Percentiles rank a stretch among this genome's conserved stretches.
These are phyloP conservation scores for Aspergillus fructus DNA, from an alignment of 2,329 filamentous ascomycete genomes.

Conservation along the genomic window DNA sequence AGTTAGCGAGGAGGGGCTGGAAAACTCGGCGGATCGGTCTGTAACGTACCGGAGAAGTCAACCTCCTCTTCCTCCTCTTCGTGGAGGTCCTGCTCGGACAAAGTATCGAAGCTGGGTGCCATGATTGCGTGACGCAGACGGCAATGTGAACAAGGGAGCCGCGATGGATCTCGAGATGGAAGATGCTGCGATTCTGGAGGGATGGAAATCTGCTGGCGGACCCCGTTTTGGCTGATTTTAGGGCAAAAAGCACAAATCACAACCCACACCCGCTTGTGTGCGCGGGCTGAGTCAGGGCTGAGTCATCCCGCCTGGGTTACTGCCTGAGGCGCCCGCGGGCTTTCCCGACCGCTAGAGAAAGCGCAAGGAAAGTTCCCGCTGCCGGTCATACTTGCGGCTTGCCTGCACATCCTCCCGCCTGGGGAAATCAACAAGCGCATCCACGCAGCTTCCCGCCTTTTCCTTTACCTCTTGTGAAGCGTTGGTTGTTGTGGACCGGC, in stretches of 20 bases:
- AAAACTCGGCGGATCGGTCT: conserved; percentile 12
- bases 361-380: background rate
- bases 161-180: conserved; percentile 20
- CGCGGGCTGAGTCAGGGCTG: conserved; percentile 28
- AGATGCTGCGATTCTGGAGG: conserved; percentile 25
- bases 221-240: conserved; percentile 27
- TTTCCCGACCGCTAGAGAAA: background rate
- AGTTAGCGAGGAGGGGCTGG: conserved; percentile 29
- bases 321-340: background rate
- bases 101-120: conserved; percentile 89
- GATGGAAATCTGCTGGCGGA: conserved; percentile 32
- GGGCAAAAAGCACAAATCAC: conserved; percentile 36
- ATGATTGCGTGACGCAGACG: conserved; percentile 58
- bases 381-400: background rate
- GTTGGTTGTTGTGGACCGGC: conserved; percentile 17
- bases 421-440: conserved; percentile 13
- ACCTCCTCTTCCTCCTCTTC: conserved; percentile 90
- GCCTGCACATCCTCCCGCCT: background rate
- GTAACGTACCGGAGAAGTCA: conserved; percentile 70
- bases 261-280: conserved; percentile 33
- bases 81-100: conserved; percentile 89
- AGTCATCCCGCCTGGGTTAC: conserved; percentile 4
- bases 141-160: conserved; percentile 22
- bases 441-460: conserved; percentile 13
- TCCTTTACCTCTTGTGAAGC: conserved; percentile 11